Base-by-base conservation (phyloP, 2,329 filamentous ascomycete genomes). In the Fusarium vanettenii region DNA sequence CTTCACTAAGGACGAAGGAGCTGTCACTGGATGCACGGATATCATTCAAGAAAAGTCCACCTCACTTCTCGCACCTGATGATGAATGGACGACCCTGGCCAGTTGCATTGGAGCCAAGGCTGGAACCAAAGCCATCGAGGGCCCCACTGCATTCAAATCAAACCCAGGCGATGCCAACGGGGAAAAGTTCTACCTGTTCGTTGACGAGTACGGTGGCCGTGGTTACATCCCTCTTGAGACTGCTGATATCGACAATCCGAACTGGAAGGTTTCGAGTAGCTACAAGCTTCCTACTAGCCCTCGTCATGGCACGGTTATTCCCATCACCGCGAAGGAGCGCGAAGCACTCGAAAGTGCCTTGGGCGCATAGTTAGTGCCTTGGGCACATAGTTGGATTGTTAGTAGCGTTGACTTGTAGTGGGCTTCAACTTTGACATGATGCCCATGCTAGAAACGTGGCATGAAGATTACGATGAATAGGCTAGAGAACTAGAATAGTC, bases 1-100 rank as follows among this genome's bases (percentile, higher is more conserved):
- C 11, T 90, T 89, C 75, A 89, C 87, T 20, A 89, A 90, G 67
- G 88, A 89, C 48, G 88, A 89, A 65, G 87, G 86, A 0, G 86
- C 83, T 2, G 82, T 79, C 6, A 89, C 87, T 0, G 88, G 88
- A 2, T 90, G 88, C 74, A 81, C 80, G 3, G 88, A 90, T 50
- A 89, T 89, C 27, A 89, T 90, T 22, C 84, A 89, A 68, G 88
- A 89, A 72, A 84, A 83, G 35, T 88, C 87, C 0, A 66, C 79
- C 1, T 81, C 79, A 1, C 78, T 89, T 4, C 83, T 84, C 4
- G 84, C 84, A 0, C 81, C 80, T 0, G 77, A 88, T 0, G 75
- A 80, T 1, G 81, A 81, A 0, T 89, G 88, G 88, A 84, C 81
- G 0, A 80, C 80, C 3, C 80, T 87, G 25, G 82, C 83, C 5